Percentiles rank a stretch among this genome's conserved stretches.
phyloP scores from a whole-genome alignment of 257 asterid species.

The Leonotis leonurus region DNA sequence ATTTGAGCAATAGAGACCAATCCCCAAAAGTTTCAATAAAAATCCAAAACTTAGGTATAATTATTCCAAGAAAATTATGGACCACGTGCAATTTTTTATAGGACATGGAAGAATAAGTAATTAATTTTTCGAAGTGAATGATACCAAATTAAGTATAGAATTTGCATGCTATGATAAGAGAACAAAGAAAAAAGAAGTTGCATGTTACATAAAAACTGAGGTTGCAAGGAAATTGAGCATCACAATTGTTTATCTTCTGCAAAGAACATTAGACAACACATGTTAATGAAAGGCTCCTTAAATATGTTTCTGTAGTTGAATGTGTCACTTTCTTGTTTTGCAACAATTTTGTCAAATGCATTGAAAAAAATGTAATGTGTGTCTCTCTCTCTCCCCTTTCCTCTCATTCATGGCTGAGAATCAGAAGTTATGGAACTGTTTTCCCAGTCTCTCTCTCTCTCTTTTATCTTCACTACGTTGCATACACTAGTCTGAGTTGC shows the following conservation, averaged over 20 bases:
- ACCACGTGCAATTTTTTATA: too few species aligned
- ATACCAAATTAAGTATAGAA: too few species aligned
- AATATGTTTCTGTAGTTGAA: constrained; percentile 15
- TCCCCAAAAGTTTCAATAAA: too few species aligned
- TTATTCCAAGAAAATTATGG: too few species aligned
- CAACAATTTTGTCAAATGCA: constrained; percentile 16
- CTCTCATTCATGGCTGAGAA: constrained; percentile 34
- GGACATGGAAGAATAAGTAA: too few species aligned
- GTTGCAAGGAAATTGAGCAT: neutral
- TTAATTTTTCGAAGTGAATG: too few species aligned
- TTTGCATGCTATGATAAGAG: neutral
- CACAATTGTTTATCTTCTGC: neutral
- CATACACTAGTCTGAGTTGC: constrained; percentile 25
- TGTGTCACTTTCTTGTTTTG: constrained; percentile 20
- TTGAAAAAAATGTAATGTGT: constrained; percentile 17
- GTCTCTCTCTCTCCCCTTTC: constrained; percentile 17
- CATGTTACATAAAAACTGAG: neutral
- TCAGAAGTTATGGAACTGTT: constrained; percentile 25
- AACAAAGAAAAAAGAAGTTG: neutral
- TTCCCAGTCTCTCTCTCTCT: constrained; percentile 28
- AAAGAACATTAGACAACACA: constrained; percentile 6
- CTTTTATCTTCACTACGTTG: constrained; percentile 28
- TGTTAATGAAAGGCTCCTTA: constrained; percentile 10
- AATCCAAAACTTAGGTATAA: too few species aligned
- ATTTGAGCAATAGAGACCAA: too few species aligned